Percentiles rank a stretch among this genome's conserved stretches.
These are phyloP conservation scores for Neurospora sp. DNA, from an alignment of 495 filamentous ascomycete species.

Conservation along the genomic window DNA sequence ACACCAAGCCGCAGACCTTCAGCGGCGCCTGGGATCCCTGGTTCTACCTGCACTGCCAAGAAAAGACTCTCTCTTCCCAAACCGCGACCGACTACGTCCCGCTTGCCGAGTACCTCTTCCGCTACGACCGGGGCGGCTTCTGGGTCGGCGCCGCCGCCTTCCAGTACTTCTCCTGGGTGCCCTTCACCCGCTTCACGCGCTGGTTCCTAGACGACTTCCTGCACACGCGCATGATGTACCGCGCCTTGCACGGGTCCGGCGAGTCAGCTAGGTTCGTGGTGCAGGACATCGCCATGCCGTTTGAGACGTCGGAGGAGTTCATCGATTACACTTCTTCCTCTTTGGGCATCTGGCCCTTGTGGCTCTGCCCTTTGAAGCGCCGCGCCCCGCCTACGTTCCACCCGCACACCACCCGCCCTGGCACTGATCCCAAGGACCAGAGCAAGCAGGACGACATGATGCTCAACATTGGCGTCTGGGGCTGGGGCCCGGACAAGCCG, in stretches of 20 bases:
- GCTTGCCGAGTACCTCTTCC: slow-evolving; percentile 44
- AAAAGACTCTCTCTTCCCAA: slow-evolving; percentile 3
- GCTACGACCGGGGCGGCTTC: slow-evolving; percentile 51
- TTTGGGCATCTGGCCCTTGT: slow-evolving; percentile 46
- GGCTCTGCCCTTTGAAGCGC: slow-evolving; percentile 47
- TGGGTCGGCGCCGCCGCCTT: slow-evolving; percentile 48
- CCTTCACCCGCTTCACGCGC: slow-evolving; percentile 44
- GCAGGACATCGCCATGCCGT: slow-evolving; percentile 49
- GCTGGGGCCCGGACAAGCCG: slow-evolving; percentile 33
- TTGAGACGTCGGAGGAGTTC: slow-evolving; percentile 37
- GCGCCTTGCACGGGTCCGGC: slow-evolving; percentile 46
- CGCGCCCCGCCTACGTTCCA: slow-evolving; percentile 35
- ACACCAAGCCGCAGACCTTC: slow-evolving; percentile 28
- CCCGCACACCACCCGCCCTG: slow-evolving; percentile 26
- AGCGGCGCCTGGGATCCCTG: slow-evolving; percentile 39
- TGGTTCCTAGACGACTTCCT: slow-evolving; percentile 53
- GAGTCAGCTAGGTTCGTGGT: slow-evolving; percentile 43
- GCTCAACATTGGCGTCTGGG: slow-evolving; percentile 49
- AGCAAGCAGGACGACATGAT: slow-evolving; percentile 24
- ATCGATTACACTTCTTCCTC: slow-evolving; percentile 40
- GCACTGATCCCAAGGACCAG: not conserved
- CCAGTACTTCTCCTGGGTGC: slow-evolving; percentile 41
- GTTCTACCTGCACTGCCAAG: slow-evolving; percentile 41
- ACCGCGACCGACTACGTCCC: slow-evolving; percentile 27
- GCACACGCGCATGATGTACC: slow-evolving; percentile 55